Evolutionary conservation across 2,329 filamentous ascomycete genomes (phyloP).

Genomic region (Chalaropsis thielavioides): DNA sequence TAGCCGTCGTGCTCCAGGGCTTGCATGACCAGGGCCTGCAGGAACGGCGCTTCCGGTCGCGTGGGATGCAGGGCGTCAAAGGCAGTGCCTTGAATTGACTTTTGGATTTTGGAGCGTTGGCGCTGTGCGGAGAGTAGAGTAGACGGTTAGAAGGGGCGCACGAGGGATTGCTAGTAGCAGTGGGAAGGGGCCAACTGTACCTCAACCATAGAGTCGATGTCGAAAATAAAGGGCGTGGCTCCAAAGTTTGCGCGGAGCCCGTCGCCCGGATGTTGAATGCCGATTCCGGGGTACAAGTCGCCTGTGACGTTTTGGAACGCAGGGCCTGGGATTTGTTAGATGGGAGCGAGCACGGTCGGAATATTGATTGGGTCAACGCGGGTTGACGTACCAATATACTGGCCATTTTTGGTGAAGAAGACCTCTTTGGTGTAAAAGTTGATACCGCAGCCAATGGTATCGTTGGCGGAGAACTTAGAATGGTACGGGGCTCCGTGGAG

Average conservation of each 20-base stretch:
- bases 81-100: background rate
- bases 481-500: constrained; percentile 44
- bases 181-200: constrained; percentile 34
- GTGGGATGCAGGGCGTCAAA: background rate
- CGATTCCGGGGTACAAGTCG: constrained; percentile 51
- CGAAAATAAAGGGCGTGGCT: constrained; percentile 40
- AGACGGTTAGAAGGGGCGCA: background rate
- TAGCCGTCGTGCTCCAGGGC: constrained; percentile 93
- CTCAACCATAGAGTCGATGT: constrained; percentile 76
- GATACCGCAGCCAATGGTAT: constrained; percentile 50
- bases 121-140: background rate
- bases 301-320: constrained; percentile 55
- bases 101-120: background rate
- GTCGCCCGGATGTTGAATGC: constrained; percentile 51
- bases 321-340: constrained; percentile 36
- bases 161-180: background rate
- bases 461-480: constrained; percentile 38
- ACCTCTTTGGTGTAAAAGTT: constrained; percentile 49
- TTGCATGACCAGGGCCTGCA: constrained; percentile 45
- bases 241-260: constrained; percentile 52
- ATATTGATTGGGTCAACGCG: background rate
- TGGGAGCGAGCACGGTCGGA: background rate
- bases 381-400: constrained; percentile 34
- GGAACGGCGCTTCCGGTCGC: background rate
- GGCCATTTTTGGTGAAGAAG: constrained; percentile 57